Percentiles rank a stretch among this genome's conserved stretches.
Conservation (phyloP, 371 early-diverging fungal species). For the Circinella umbellata region DNA sequence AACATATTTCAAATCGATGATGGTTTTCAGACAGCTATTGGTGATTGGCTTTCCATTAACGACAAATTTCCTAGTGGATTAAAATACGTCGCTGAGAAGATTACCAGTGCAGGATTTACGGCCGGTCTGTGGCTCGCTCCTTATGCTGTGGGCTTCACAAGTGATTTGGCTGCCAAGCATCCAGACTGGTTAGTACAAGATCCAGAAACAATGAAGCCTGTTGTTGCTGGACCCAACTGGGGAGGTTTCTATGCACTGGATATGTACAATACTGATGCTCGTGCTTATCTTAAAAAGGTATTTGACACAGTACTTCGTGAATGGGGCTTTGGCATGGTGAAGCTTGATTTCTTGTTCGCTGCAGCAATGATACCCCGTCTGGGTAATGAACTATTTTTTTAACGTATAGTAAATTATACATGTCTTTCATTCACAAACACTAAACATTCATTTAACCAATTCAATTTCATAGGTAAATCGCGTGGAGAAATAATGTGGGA, state of each 20-base stretch:
- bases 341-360: conserved; percentile 66
- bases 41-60: conserved; percentile 62
- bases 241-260: conserved; percentile 62
- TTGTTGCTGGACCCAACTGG: conserved; percentile 54
- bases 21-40: conserved; percentile 62
- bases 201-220: conserved; percentile 33
- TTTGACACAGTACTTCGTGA: conserved; percentile 54
- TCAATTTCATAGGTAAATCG: conserved; percentile 23
- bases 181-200: conserved; percentile 61
- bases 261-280: conserved; percentile 53
- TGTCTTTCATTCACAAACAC: no score
- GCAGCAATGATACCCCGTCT: conserved; percentile 61
- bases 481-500: conserved; percentile 69
- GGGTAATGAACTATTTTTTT: conserved; percentile 19
- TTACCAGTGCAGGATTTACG: conserved; percentile 47
- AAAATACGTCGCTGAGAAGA: conserved; percentile 42
- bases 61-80: conserved; percentile 60
- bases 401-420: no score
- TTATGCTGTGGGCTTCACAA: conserved; percentile 54
- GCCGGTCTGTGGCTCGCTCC: conserved; percentile 70
- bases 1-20: conserved; percentile 68
- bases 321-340: conserved; percentile 65
- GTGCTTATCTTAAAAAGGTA: conserved; percentile 52
- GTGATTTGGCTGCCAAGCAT: conserved; percentile 51
- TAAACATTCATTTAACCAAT: background rate